Base-by-base conservation (phyloP, 441 rosid genomes). In the Francoa sonchifolia region DNA sequence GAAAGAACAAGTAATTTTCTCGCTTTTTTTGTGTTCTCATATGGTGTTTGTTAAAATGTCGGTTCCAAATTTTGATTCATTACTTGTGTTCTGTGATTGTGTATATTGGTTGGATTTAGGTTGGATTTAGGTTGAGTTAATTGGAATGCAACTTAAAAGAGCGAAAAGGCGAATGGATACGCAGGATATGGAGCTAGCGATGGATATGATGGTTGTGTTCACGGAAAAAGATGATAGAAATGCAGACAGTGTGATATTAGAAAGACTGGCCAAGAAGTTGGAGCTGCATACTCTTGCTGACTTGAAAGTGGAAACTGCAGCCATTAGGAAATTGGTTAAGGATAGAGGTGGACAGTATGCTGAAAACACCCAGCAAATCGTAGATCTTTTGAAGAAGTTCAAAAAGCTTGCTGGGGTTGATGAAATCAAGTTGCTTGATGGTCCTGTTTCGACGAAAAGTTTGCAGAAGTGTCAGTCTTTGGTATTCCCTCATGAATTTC, bases 161-260 rank as follows among this genome's bases (percentile, higher is more conserved):
- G 81, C 88, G 2, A 75, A 58, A 55, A 65, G 68, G 57, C 61
- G 94, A 35, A 71, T 74, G 8, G 90, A 79, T 42, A 74, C 94
- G 5, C 94, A 77, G 37, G 96, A 86, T 56, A 79, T 79, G 31
- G 96, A 86, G 55, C 66, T 82, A 3, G 87, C 82, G 10, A 79
- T 82, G 71, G 94, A 86, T 58, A 61, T 77, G 63, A 85, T 85
- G 87, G 86, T 74, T 4, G 74, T 71, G 0, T 72, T 73, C 42
- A 75, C 96, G 0, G 58, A 66, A 57, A 54, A 65, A 10, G 82
- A 82, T 34, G 77, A 67, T 33, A 46, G 76, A 4, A 73, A 72
- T 36, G 71, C 82, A 14, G 94, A 86, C 38, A 68, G 44, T 14
- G 85, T 81, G 2, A 70, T 86, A 2, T 47, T 82, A 2, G 77